A percentile compares a stretch with the other conserved stretches of the same genome.
Conservation (phyloP, 352 stramenopile species). For the Pelagophyceae sp. region DNA sequence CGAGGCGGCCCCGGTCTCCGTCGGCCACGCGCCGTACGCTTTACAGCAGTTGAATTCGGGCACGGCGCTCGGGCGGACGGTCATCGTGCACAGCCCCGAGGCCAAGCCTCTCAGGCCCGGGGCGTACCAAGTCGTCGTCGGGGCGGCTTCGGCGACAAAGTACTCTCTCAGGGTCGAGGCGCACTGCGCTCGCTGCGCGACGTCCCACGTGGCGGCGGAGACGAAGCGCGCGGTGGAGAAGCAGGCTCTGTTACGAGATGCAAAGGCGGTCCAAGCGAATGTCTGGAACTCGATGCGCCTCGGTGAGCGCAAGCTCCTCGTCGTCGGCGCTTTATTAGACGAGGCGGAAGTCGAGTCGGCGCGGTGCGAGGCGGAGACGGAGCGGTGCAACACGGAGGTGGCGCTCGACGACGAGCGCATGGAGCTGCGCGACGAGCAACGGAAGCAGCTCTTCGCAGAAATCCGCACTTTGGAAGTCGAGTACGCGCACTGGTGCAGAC, state of each 20-base stretch:
- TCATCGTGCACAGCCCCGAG: slow-evolving; percentile 36
- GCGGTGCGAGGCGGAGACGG: slow-evolving; percentile 27
- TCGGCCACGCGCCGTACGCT: slow-evolving; percentile 34
- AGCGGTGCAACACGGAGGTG: slow-evolving; percentile 29
- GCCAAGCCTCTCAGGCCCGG: slow-evolving; percentile 30
- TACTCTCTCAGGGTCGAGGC: slow-evolving; percentile 30
- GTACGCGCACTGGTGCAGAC: slow-evolving; percentile 31
- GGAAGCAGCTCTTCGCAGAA: slow-evolving; percentile 26
- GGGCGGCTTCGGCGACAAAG: slow-evolving; percentile 30
- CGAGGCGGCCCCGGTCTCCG: not conserved
- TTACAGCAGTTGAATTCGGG: slow-evolving; percentile 37
- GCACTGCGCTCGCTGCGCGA: slow-evolving; percentile 20
- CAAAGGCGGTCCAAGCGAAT: slow-evolving; percentile 22
- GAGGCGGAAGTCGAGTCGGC: slow-evolving; percentile 30
- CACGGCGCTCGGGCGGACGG: slow-evolving; percentile 32
- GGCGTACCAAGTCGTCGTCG: slow-evolving; percentile 35
- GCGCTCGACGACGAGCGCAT: slow-evolving; percentile 31
- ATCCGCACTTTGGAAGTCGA: slow-evolving; percentile 29
- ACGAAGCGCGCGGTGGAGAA: slow-evolving; percentile 22
- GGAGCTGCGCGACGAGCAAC: slow-evolving; percentile 33
- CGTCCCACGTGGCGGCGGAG: slow-evolving; percentile 22
- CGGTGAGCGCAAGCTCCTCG: slow-evolving; percentile 31
- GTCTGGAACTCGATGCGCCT: slow-evolving; percentile 27
- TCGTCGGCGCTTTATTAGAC: slow-evolving; percentile 26
- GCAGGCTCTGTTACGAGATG: slow-evolving; percentile 25